These are phyloP conservation scores for Acanthochlamys bracteata DNA, from an alignment of 106 monocot species.

Conservation along the genomic window DNA sequence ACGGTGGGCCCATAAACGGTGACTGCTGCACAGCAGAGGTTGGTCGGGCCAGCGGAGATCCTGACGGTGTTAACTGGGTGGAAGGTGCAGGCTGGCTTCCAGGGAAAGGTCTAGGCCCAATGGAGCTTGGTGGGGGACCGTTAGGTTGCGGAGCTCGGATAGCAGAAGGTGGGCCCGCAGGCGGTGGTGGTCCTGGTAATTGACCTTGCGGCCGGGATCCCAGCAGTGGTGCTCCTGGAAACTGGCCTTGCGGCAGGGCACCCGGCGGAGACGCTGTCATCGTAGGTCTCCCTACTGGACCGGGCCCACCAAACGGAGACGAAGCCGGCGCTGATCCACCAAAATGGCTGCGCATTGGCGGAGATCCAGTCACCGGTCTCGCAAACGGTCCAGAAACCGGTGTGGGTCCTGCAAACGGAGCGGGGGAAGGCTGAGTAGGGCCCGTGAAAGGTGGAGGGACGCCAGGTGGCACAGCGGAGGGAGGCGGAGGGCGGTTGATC, in stretches of 20 bases:
- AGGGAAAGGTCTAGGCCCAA: constrained; percentile 14
- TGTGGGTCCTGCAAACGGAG: neutral
- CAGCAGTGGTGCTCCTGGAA: neutral
- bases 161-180: constrained; percentile 9
- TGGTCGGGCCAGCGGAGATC: neutral
- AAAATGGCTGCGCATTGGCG: neutral
- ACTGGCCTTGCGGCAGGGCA: neutral
- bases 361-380: neutral
- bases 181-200: neutral
- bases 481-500: constrained; percentile 35
- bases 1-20: constrained; percentile 12
- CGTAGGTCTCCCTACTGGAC: too few relatives aligned
- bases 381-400: constrained; percentile 10
- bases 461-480: constrained; percentile 9
- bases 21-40: neutral
- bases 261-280: neutral
- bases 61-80: neutral
- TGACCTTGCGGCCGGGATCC: neutral
- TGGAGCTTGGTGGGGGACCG: constrained; percentile 6
- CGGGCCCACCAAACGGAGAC: too few relatives aligned
- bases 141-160: constrained; percentile 8
- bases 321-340: too few relatives aligned
- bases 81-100: constrained; percentile 23
- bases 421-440: constrained; percentile 5
- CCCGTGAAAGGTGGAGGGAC: constrained; percentile 1